Evolutionary conservation across 1,284 basidiomycete genomes (phyloP).

Genomic region (Tilletia indica): DNA sequence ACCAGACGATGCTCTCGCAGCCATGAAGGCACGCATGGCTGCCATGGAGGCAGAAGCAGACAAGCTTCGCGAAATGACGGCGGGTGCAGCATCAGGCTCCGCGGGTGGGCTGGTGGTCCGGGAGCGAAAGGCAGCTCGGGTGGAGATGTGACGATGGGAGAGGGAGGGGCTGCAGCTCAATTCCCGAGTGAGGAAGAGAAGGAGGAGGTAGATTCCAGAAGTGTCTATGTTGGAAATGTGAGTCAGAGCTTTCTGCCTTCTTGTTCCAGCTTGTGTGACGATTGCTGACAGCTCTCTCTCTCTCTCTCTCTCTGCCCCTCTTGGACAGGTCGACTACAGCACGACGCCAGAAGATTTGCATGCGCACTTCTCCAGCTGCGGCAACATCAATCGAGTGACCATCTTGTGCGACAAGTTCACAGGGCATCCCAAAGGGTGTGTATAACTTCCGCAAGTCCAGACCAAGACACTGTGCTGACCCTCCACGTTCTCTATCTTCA

Average conservation of each 20-base stretch:
- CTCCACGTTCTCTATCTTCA: conserved; percentile 52
- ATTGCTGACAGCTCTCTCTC: not conserved
- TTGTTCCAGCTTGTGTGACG: not conserved
- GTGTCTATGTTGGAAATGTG: conserved; percentile 95
- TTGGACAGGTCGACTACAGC: conserved; percentile 86
- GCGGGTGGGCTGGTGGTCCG: conserved; percentile 54
- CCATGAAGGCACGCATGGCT: conserved; percentile 74
- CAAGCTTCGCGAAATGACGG: conserved; percentile 75
- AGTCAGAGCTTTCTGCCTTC: conserved; percentile 54
- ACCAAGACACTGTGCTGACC: not conserved
- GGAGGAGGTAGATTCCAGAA: conserved; percentile 76
- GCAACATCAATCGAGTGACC: conserved; percentile 96
- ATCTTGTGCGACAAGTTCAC: conserved; percentile 99
- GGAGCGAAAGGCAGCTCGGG: conserved; percentile 51
- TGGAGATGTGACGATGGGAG: conserved; percentile 69
- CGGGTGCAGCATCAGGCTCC: conserved; percentile 46
- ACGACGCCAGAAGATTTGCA: conserved; percentile 98
- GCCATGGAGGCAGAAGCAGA: conserved; percentile 90
- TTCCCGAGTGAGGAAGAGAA: conserved; percentile 54
- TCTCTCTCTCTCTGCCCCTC: no score
- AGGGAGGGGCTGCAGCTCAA: conserved; percentile 47
- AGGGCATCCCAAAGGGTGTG: conserved; percentile 96
- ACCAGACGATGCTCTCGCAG: conserved; percentile 58
- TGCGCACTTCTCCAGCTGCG: conserved; percentile 93
- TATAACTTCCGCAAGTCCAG: conserved; percentile 23